phyloP scores from a whole-genome alignment of 345 rosid species.

The Atalantia buxifolia region DNA sequence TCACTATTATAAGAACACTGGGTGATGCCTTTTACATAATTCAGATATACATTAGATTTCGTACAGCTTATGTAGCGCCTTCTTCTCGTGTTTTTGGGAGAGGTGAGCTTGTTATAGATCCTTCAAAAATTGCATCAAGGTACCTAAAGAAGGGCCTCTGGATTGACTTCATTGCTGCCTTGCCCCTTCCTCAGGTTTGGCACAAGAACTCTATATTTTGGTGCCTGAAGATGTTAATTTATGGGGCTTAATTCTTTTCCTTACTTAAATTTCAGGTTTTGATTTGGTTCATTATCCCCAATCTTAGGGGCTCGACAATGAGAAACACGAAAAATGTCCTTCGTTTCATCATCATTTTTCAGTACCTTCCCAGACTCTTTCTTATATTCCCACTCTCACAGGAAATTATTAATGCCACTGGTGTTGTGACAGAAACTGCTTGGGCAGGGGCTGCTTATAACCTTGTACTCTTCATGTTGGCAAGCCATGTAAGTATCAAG shows the following conservation, averaged over 20 bases:
- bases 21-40: constrained; percentile 70
- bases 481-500: constrained; percentile 80
- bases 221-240: not conserved
- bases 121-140: constrained; percentile 53
- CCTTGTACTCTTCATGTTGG: constrained; percentile 87
- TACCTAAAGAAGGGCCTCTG: constrained; percentile 59
- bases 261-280: constrained; percentile 44
- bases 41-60: constrained; percentile 66
- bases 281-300: constrained; percentile 78
- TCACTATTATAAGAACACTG: constrained; percentile 58
- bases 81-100: constrained; percentile 90
- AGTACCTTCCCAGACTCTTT: constrained; percentile 71
- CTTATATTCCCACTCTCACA: constrained; percentile 77
- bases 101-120: constrained; percentile 82
- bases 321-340: constrained; percentile 80
- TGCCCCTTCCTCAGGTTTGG: constrained; percentile 89
- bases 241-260: not conserved
- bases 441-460: constrained; percentile 98
- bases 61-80: constrained; percentile 80
- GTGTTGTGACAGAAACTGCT: constrained; percentile 86
- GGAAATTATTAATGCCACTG: constrained; percentile 76
- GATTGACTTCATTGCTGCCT: constrained; percentile 71
- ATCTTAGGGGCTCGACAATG: constrained; percentile 70
- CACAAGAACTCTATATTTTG: not conserved
- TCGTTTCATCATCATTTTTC: constrained; percentile 77